A percentile compares a stretch with the other conserved stretches of the same genome.
Evolutionary conservation across 768 basidiomycete genomes (phyloP).

Genomic region (Mycena vitilis): DNA sequence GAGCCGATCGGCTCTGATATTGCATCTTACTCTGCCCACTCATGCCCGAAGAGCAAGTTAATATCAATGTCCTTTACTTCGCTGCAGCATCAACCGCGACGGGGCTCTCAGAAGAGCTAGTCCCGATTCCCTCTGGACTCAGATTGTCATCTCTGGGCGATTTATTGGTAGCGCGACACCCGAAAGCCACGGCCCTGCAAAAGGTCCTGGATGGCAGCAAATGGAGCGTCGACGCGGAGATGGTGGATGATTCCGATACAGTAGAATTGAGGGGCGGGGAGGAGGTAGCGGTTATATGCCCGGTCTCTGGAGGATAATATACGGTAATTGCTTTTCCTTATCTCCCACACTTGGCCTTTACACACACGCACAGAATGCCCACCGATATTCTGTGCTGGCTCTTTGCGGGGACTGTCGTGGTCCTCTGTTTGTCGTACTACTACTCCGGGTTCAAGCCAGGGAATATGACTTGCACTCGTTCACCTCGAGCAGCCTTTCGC

Average conservation of each 20-base stretch:
- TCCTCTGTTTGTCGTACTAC: slow-evolving; percentile 14
- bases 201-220: slow-evolving; percentile 68
- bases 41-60: slow-evolving; percentile 32
- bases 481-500: slow-evolving; percentile 45
- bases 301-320: slow-evolving; percentile 79
- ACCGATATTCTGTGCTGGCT: slow-evolving; percentile 12
- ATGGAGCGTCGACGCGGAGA: slow-evolving; percentile 87
- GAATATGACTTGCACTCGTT: neutral
- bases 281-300: slow-evolving; percentile 84
- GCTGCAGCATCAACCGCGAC: slow-evolving; percentile 78
- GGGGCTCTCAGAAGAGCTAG: slow-evolving; percentile 63
- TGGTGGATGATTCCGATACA: slow-evolving; percentile 70
- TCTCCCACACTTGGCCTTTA: slow-evolving; percentile 14
- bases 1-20: neutral
- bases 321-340: slow-evolving; percentile 17
- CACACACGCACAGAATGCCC: slow-evolving; percentile 5
- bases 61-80: slow-evolving; percentile 66
- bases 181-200: slow-evolving; percentile 56
- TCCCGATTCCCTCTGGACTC: slow-evolving; percentile 64
- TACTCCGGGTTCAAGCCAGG: neutral
- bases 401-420: neutral
- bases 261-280: slow-evolving; percentile 73
- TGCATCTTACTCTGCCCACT: neutral
- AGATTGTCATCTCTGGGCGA: slow-evolving; percentile 62
- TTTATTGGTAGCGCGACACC: slow-evolving; percentile 67